Conservation (phyloP, 192 early-diverging fungal species). For the Cetraspora pellucida region DNA sequence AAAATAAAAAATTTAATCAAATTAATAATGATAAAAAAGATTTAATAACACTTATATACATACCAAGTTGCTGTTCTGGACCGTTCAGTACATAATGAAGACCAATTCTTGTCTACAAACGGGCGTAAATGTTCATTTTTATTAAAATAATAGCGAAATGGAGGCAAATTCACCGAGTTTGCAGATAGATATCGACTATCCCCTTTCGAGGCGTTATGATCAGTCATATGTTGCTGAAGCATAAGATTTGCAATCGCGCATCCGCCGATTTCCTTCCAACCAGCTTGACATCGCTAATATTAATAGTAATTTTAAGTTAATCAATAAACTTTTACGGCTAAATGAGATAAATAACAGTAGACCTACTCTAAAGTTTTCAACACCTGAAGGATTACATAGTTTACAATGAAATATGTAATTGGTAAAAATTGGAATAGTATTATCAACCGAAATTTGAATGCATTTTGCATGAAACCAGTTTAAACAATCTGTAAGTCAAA, state of each 20-base stretch:
- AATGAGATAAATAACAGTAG: neutral
- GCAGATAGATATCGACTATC: constrained; percentile 37
- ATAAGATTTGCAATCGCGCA: constrained; percentile 66
- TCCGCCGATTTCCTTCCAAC: constrained; percentile 68
- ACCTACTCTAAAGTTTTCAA: constrained; percentile 17
- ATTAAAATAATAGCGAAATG: constrained; percentile 60
- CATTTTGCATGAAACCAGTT: constrained; percentile 71
- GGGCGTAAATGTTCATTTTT: constrained; percentile 68
- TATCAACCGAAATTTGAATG: constrained; percentile 45
- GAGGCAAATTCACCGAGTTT: constrained; percentile 40
- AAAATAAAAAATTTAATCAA: neutral
- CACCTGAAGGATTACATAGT: constrained; percentile 38
- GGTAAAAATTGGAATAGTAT: constrained; percentile 60
- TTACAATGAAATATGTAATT: constrained; percentile 64
- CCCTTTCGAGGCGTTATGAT: constrained; percentile 33
- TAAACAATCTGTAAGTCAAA: constrained; percentile 48
- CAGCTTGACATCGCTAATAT: constrained; percentile 60
- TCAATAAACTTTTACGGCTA: neutral
- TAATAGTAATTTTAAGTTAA: constrained; percentile 32
- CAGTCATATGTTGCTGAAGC: constrained; percentile 49
- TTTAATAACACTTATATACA: neutral
- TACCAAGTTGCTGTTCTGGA: constrained; percentile 65
- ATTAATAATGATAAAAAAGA: neutral
- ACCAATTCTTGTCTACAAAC: constrained; percentile 67
- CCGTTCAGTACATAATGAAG: constrained; percentile 63